Percentiles rank a stretch among this genome's conserved stretches.
Conservation (phyloP, 257 asterid species). For the Solanum etuberosum region DNA sequence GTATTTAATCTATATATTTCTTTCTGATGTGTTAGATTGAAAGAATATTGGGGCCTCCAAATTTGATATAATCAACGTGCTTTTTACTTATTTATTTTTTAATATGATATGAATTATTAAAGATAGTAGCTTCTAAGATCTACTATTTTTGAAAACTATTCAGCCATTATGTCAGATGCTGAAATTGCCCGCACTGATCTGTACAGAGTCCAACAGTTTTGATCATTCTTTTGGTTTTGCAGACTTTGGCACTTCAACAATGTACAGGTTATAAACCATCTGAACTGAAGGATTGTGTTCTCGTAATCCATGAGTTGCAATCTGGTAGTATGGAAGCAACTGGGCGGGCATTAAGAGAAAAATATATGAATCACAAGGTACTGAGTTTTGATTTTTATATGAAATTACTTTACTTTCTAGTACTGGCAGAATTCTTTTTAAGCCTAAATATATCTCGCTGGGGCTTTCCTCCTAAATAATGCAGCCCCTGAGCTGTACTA, state of each 20-base stretch:
- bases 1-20: neutral
- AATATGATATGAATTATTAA: neutral
- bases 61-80: neutral
- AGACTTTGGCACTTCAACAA: conserved; percentile 50
- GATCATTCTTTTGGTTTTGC: neutral
- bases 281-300: conserved; percentile 53
- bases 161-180: neutral
- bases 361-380: conserved; percentile 26
- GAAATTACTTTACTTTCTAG: neutral
- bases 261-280: conserved; percentile 50
- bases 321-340: conserved; percentile 1
- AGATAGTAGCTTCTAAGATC: neutral
- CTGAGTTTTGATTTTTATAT: neutral
- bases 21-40: neutral
- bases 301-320: conserved; percentile 19
- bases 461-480: neutral
- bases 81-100: neutral
- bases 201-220: neutral
- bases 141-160: neutral
- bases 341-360: conserved; percentile 13
- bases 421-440: neutral
- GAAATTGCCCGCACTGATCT: neutral
- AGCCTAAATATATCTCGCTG: neutral
- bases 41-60: neutral
- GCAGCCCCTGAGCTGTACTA: neutral